These are phyloP conservation scores for Bacterosira constricta DNA, from an alignment of 108 stramenopile species.

Conservation along the genomic window DNA sequence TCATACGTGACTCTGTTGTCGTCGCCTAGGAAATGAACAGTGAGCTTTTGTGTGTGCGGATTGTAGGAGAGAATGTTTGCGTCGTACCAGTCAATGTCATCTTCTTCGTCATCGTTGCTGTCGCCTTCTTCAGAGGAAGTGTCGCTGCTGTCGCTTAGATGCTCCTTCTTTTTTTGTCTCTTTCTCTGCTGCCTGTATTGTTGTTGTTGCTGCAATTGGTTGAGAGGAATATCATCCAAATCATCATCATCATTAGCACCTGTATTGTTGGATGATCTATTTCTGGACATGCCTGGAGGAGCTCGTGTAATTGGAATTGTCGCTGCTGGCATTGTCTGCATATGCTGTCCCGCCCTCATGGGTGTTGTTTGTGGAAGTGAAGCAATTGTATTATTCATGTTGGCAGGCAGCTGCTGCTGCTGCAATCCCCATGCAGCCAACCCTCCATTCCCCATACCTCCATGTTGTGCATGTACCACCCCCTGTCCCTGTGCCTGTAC, in stretches of 20 bases:
- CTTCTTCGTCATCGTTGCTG: slow-evolving; percentile 40
- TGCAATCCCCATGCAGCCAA: no score
- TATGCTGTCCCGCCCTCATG: no score
- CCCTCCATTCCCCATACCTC: no score
- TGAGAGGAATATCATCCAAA: slow-evolving; percentile 15
- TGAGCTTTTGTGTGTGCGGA: slow-evolving; percentile 9
- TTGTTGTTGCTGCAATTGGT: not conserved
- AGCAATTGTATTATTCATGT: no score
- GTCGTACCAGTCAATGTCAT: slow-evolving; percentile 84
- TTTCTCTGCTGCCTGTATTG: not conserved
- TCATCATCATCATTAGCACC: slow-evolving; percentile 12
- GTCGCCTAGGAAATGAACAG: slow-evolving; percentile 64
- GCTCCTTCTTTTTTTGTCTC: not conserved
- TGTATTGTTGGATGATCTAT: not conserved
- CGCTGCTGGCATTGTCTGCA: no score
- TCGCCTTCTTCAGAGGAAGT: slow-evolving; percentile 1
- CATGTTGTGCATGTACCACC: not conserved
- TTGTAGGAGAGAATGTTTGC: slow-evolving; percentile 53
- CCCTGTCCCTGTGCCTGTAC: not conserved
- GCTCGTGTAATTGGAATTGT: no score
- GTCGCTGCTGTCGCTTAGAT: not conserved
- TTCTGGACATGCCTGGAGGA: no score
- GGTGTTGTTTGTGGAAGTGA: no score
- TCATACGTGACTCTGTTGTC: slow-evolving; percentile 68
- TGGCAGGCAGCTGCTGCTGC: no score